A percentile compares a stretch with the other conserved stretches of the same genome.
Conservation (phyloP, 2,329 filamentous ascomycete genomes). For the Botrytis paeoniae region DNA sequence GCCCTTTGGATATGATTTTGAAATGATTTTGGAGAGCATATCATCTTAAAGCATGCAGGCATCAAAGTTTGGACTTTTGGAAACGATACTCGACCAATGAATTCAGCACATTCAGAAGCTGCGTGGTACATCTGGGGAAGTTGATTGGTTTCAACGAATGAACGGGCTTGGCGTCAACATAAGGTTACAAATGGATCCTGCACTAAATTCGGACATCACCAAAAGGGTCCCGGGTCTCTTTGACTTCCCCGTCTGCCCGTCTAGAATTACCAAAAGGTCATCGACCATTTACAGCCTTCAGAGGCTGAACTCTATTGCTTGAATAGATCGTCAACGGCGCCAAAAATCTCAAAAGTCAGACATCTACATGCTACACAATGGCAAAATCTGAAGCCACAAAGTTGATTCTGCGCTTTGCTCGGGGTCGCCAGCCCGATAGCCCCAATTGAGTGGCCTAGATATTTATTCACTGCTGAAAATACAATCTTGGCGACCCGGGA, state of each 20-base stretch:
- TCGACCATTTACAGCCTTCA: not conserved
- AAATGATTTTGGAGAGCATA: not conserved
- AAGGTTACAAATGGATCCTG: not conserved
- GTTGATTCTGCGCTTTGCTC: too few relatives aligned
- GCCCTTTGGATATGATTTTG: not conserved
- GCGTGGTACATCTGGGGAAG: constrained; percentile 8
- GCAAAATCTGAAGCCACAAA: not conserved
- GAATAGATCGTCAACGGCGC: not conserved
- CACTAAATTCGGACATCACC: not conserved
- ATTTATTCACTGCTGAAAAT: not conserved
- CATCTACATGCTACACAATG: constrained; percentile 7
- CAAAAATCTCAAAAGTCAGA: not conserved
- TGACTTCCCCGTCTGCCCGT: not conserved
- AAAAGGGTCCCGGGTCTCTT: not conserved
- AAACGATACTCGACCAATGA: not conserved
- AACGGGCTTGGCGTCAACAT: not conserved
- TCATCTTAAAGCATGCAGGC: not conserved
- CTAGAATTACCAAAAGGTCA: not conserved
- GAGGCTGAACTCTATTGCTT: constrained; percentile 1
- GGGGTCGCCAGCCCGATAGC: not conserved
- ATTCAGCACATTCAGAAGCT: not conserved
- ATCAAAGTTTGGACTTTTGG: not conserved
- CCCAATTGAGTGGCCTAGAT: not conserved
- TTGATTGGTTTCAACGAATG: constrained; percentile 13
- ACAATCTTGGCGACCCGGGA: not conserved